Base-by-base conservation (phyloP, 2,329 filamentous ascomycete genomes). In the Basipetospora chlamydospora region DNA sequence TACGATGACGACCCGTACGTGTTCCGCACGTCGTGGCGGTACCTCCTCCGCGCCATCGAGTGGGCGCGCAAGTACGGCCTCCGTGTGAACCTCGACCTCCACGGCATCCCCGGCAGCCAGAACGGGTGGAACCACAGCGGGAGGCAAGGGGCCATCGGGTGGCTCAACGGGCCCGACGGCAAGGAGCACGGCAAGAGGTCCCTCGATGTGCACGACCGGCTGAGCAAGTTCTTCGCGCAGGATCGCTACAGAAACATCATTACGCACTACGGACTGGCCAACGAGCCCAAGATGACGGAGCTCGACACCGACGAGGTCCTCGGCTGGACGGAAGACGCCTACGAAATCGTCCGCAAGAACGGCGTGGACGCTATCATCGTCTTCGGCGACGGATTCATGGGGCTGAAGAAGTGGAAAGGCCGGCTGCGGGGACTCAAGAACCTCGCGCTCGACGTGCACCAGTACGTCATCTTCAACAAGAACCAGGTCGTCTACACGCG, bases 401-500 rank as follows among this genome's bases (percentile, higher is more conserved):
- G 79, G 20, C 64, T 84, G 5, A 63, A 67, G 40, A 79, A 80
- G 40, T 86, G 80, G 80, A 67, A 82, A 47, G 74, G 72, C 28
- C 68, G 76, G 49, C 64, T 83, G 26, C 64, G 72, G 45, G 58
- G 61, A 31, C 64, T 71, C 42, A 59, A 62, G 5, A 59, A 70
- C 15, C 61, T 86, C 38, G 61, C 83, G 3, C 66, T 86, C n/a
- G 80, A 86, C 54, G 80, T 77, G 1, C 80, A 86, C 54, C 78
- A 85, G 49, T 86, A 86, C 52, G 76, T 80, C 41, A 83, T 83
- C 49, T 86, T 86, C 63, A 82, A 85, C 55, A 63, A 63, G 2
- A 70, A 71, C 38, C 74, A 81, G 44, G 69, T 85, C 41, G 63
- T 64, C 10, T 64, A 80, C 40, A 70, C 67, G 21, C 79, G 83